Evolutionary conservation across 192 early-diverging fungal genomes (phyloP).

Genomic region (Pecoramyces ruminantium): DNA sequence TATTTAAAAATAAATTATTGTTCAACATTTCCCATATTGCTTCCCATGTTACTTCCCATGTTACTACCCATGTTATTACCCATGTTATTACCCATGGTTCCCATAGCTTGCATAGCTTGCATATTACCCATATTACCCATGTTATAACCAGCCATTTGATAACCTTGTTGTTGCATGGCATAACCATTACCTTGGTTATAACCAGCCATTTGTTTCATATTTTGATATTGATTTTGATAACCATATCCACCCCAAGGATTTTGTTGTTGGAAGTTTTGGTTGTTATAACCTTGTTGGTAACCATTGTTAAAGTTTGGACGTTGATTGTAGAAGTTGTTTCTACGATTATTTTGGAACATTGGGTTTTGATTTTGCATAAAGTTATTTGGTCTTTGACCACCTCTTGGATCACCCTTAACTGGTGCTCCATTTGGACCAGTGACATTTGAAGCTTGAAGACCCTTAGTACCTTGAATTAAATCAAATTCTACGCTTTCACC

Average conservation of each 20-base stretch:
- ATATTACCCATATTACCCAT: too few relatives aligned
- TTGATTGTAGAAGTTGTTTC: neutral
- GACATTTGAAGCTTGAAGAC: constrained; percentile 64
- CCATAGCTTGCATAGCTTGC: too few relatives aligned
- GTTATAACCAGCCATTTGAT: neutral
- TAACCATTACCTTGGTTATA: neutral
- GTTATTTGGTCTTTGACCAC: neutral
- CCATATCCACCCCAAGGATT: neutral
- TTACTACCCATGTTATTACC: too few relatives aligned
- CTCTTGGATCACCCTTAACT: constrained; percentile 57
- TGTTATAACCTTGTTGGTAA: neutral
- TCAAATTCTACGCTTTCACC: constrained; percentile 23
- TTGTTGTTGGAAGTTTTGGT: neutral
- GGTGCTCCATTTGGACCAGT: constrained; percentile 49
- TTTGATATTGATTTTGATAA: neutral
- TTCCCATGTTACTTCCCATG: too few relatives aligned
- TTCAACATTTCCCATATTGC: neutral
- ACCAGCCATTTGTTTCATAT: neutral
- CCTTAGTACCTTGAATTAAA: constrained; percentile 53
- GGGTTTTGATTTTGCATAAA: neutral
- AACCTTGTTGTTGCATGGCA: neutral
- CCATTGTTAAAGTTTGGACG: neutral
- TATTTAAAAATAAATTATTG: neutral
- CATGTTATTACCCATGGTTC: too few relatives aligned
- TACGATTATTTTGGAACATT: neutral